Conservation (phyloP, 306 rosid species). For the Dalbergia cultrata region DNA sequence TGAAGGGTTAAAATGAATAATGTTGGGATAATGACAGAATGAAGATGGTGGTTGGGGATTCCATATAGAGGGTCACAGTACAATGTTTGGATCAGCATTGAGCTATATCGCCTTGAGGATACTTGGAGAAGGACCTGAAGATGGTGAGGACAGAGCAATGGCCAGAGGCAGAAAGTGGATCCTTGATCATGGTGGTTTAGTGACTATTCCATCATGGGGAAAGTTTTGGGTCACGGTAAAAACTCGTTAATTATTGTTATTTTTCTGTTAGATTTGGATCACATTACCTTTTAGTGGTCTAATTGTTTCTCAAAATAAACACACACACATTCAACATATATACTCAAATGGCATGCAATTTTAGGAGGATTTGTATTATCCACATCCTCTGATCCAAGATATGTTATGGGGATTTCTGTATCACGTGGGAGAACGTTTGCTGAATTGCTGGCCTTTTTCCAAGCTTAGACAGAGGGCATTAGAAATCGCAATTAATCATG, state of each 20-base stretch:
- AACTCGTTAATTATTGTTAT: neutral
- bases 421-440: constrained; percentile 66
- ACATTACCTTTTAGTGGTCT: neutral
- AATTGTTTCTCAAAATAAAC: too few species aligned
- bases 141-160: too few species aligned
- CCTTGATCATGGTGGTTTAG: neutral
- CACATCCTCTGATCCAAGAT: constrained; percentile 78
- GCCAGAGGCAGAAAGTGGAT: too few species aligned
- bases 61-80: too few species aligned
- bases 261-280: neutral
- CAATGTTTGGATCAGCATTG: too few species aligned
- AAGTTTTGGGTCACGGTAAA: constrained; percentile 73
- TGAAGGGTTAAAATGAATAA: too few species aligned
- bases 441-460: constrained; percentile 67
- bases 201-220: constrained; percentile 79
- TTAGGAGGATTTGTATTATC: constrained; percentile 81
- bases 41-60: too few species aligned
- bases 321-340: too few species aligned
- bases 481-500: constrained; percentile 58
- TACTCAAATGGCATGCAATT: constrained; percentile 5
- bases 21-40: too few species aligned
- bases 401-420: constrained; percentile 70
- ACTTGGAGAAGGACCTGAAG: too few species aligned
- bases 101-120: too few species aligned
- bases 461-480: constrained; percentile 65